A percentile compares a stretch with the other conserved stretches of the same genome.
Conservation (phyloP, 768 basidiomycete species). For the Porphyrellus cyaneotinctus region DNA sequence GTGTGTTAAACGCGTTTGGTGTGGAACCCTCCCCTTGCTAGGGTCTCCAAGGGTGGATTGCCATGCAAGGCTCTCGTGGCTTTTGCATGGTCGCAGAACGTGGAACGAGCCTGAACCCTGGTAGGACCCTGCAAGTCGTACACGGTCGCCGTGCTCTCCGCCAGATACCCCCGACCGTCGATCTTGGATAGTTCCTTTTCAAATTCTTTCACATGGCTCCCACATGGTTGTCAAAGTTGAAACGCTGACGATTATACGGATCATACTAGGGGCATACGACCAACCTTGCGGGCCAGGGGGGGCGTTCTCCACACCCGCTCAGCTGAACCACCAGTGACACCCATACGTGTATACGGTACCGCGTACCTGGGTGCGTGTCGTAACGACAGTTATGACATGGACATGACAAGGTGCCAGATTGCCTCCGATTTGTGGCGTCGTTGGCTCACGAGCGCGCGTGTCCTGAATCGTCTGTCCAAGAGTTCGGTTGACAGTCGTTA, state of each 20-base stretch:
- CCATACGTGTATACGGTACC: not conserved
- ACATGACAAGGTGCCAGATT: conserved; percentile 15
- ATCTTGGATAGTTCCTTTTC: no score
- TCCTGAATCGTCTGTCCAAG: no score
- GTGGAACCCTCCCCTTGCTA: not conserved
- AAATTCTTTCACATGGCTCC: not conserved
- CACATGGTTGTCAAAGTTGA: not conserved
- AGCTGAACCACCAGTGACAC: not conserved
- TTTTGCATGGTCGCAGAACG: conserved; percentile 8
- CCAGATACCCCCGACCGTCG: not conserved
- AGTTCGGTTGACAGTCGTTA: not conserved
- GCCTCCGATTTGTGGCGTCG: conserved; percentile 13
- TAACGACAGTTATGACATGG: not conserved
- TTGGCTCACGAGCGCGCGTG: no score
- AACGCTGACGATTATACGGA: no score
- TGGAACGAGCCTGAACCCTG: not conserved
- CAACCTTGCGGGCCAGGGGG: no score
- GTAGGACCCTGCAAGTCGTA: conserved; percentile 2
- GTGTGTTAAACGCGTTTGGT: not conserved
- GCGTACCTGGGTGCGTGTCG: not conserved
- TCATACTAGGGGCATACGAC: no score
- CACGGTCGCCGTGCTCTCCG: not conserved
- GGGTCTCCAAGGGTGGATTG: conserved; percentile 7
- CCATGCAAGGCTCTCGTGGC: conserved; percentile 16
- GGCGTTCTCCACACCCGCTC: no score